Base-by-base conservation (phyloP, 2,329 filamentous ascomycete species). In the Exophiala alcalophila region DNA sequence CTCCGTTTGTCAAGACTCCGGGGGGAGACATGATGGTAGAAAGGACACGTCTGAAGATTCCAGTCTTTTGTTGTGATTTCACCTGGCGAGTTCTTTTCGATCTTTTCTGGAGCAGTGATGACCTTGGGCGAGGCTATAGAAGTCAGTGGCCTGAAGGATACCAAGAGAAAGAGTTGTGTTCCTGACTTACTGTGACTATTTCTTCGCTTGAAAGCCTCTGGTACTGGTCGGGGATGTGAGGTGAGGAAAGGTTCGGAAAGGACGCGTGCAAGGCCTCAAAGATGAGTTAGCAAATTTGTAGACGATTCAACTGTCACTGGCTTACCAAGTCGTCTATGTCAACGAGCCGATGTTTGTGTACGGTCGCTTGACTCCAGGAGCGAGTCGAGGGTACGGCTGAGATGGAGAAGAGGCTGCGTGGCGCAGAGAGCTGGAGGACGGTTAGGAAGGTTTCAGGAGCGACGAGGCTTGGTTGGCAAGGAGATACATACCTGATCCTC, bases 21-120 rank as follows among this genome's bases (percentile, higher is more conserved):
- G 30, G 23, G 27, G 37, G 37, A 31, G 37, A 18, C 37, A 40
- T 40, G 37, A 21, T 31, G 4, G 24, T 24, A 2, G 27, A 11
- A 12, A 27, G 4, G 19, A 14, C 15, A 20, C 12, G 29, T 27
- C 11, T 16, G 11, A 41, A n/a, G 10, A n/a, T 6, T 28, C 16
- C 25, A 14, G 3, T 24, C 10, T 24, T 27, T 21, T 20, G 7
- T 5, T 16, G 26, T 16, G 14, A 30, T 15, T 20, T 19, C 16
- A 3, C 9, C 21, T n/a, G n/a, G n/a, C n/a, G 9, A 19, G 21
- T 32, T 15, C 5, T 16, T 14, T 23, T 16, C 11, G 19, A 25
- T 2, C 19, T 24, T 35, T 18, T 25, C 21, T 25, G 19, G 21
- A 35, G 32, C 19, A 35, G 16, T 25, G 32, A 35, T 23, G 23